phyloP scores from a whole-genome alignment of 1,284 basidiomycete species.

The Schizophyllum commune region DNA sequence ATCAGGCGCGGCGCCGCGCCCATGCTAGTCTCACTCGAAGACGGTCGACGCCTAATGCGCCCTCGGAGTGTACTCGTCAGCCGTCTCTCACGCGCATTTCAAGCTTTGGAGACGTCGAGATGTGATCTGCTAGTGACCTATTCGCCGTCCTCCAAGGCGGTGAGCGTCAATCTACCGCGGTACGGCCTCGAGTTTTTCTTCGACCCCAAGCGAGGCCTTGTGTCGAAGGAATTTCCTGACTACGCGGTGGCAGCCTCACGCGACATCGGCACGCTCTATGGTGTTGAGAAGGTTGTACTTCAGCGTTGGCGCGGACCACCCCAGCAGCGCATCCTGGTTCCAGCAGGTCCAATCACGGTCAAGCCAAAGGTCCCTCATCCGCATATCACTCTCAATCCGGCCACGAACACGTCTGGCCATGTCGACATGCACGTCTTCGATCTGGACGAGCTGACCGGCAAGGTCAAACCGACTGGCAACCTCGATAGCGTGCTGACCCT shows the following conservation, averaged over 20 bases:
- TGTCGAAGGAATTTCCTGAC: conserved; percentile 27
- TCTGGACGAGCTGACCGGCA: conserved; percentile 17
- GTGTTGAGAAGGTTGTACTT: conserved; percentile 33
- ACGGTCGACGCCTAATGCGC: not conserved
- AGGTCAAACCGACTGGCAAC: conserved; percentile 13
- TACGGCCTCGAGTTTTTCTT: conserved; percentile 31
- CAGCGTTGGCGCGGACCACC: conserved; percentile 13
- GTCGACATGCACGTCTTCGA: conserved; percentile 13
- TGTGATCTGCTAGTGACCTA: not conserved
- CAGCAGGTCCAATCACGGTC: conserved; percentile 21
- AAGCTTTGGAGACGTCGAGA: conserved; percentile 1
- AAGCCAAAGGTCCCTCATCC: not conserved
- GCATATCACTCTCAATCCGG: not conserved
- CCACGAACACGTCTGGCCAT: not conserved
- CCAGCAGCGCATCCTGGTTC: conserved; percentile 21
- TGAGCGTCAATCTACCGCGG: conserved; percentile 18
- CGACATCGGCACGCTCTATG: conserved; percentile 30
- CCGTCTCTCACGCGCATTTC: not conserved
- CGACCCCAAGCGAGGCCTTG: conserved; percentile 17
- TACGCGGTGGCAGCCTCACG: conserved; percentile 28
- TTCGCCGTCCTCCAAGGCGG: too few species aligned
- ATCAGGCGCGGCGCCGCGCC: not conserved
- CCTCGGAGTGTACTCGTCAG: not conserved
- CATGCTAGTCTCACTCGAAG: not conserved
- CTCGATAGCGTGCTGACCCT: conserved; percentile 16